These are phyloP conservation scores for Trichoderma sp. DNA, from an alignment of 2,329 filamentous ascomycete genomes.

Conservation along the genomic window DNA sequence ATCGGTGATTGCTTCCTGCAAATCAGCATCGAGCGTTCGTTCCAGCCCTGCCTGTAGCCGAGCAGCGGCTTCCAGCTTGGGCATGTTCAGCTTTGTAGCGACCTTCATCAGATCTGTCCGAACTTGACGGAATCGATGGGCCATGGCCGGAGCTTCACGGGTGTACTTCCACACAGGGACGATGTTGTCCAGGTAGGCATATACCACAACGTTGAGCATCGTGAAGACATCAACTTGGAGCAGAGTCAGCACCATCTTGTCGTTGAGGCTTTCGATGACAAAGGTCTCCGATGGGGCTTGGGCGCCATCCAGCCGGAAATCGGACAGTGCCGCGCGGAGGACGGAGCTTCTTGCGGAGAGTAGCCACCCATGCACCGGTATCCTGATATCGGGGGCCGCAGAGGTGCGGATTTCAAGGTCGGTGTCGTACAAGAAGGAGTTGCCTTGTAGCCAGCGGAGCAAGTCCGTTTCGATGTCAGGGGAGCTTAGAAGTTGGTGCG, in stretches of 20 bases:
- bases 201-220: conserved; percentile 77
- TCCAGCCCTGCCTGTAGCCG: conserved; percentile 71
- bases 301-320: conserved; percentile 50
- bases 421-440: conserved; percentile 46
- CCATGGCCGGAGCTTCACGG: conserved; percentile 63
- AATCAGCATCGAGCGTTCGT: conserved; percentile 67
- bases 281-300: conserved; percentile 37
- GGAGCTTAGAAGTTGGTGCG: conserved; percentile 60
- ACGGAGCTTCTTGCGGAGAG: conserved; percentile 72
- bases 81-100: conserved; percentile 71
- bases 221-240: conserved; percentile 73
- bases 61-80: conserved; percentile 73
- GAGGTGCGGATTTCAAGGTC: conserved; percentile 57
- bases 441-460: conserved; percentile 49
- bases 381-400: conserved; percentile 65
- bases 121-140: conserved; percentile 75
- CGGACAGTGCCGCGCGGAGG: conserved; percentile 63
- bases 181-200: conserved; percentile 76
- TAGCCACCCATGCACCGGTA: conserved; percentile 84
- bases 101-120: conserved; percentile 85
- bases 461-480: conserved; percentile 69
- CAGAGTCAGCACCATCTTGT: conserved; percentile 64
- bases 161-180: conserved; percentile 87
- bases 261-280: conserved; percentile 45
- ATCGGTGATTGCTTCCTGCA: conserved; percentile 70